Percentiles rank a stretch among this genome's conserved stretches.
Conservation (phyloP, 2,329 filamentous ascomycete genomes). For the Trichoderma sp. region DNA sequence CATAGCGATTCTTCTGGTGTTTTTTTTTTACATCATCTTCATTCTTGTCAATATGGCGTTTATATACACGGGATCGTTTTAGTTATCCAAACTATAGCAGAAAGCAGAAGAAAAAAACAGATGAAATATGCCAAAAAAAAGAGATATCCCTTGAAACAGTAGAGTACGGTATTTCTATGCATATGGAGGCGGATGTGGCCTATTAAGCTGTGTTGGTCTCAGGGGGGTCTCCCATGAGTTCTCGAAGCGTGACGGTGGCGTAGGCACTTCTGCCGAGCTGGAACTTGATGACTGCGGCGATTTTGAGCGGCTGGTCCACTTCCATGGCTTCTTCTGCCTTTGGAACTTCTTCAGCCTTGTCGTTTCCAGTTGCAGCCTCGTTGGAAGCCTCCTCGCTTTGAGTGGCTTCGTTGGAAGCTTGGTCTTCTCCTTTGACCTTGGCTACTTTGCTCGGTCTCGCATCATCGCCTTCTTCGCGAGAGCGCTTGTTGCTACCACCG, state of each 20-base stretch:
- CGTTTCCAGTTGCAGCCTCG: not conserved
- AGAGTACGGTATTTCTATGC: not conserved
- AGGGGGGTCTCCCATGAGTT: slow-evolving; percentile 61
- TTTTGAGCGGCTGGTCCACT: slow-evolving; percentile 39
- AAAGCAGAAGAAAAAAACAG: not conserved
- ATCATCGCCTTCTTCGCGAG: slow-evolving; percentile 20
- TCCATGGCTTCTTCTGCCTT: slow-evolving; percentile 25
- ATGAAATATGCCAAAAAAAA: not conserved
- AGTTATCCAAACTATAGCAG: not conserved
- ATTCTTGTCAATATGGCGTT: slow-evolving; percentile 8
- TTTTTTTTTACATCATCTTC: not conserved
- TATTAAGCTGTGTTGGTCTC: slow-evolving; percentile 22
- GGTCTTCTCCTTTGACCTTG: slow-evolving; percentile 10
- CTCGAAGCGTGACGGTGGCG: slow-evolving; percentile 77
- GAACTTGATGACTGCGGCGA: slow-evolving; percentile 70
- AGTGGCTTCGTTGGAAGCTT: not conserved
- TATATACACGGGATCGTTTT: not conserved
- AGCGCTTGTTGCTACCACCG: slow-evolving; percentile 20
- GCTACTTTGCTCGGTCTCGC: slow-evolving; percentile 25
- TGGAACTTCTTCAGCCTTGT: not conserved
- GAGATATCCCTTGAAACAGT: too few relatives aligned
- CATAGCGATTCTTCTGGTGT: not conserved
- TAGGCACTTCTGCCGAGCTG: slow-evolving; percentile 78
- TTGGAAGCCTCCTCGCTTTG: not conserved
- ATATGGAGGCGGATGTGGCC: not conserved